Evolutionary conservation across 306 rosid species (phyloP), one percentile per base, ranked within the genome.

Genomic region (Prosopis cineraria): DNA sequence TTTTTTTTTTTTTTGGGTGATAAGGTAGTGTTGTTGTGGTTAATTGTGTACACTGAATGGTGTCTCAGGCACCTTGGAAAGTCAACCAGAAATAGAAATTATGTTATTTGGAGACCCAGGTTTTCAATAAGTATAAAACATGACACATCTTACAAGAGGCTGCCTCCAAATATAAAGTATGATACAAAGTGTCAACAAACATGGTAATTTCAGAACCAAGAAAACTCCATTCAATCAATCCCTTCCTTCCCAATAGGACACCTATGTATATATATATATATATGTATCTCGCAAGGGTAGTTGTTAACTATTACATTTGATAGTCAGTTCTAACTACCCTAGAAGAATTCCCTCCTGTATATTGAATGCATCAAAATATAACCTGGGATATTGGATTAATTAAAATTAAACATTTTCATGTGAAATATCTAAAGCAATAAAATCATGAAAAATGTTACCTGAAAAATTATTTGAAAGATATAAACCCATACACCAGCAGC

Each of bases 401-500:
- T 41, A 53, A 80, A 68, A 52, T 29, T 70, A 68, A 73, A 33
- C 30, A 20, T 62, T 19, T 10, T 4, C 13, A 69, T 31, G 37
- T 25, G 13, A 66, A 68, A 43, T 36, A 25, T 4, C 27, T 37
- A 44, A 24, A 40, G 65, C 41, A 69, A 77, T 16, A 40, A 73
- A 70, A 80, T 58, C 44, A 24, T 43, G 56, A 58, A 55, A 66
- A 72, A 79, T 71, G 56, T 16, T 77, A 91, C 99, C 99, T 95
- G 98, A 84, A 87, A 93, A 43, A 85, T 79, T 58, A 95, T 91
- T 88, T 95, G 98, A 70, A 91, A 81, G 72, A 78, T 50, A 55
- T 90, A 88, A 73, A 83, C 88, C 81, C 88, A 77, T 64, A 68
- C 76, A 78, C 89, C 88, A 44, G 97, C 96, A 64, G 77, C 74